Conservation (phyloP, 2,329 filamentous ascomycete species). For the Phyllosticta ampelicida region DNA sequence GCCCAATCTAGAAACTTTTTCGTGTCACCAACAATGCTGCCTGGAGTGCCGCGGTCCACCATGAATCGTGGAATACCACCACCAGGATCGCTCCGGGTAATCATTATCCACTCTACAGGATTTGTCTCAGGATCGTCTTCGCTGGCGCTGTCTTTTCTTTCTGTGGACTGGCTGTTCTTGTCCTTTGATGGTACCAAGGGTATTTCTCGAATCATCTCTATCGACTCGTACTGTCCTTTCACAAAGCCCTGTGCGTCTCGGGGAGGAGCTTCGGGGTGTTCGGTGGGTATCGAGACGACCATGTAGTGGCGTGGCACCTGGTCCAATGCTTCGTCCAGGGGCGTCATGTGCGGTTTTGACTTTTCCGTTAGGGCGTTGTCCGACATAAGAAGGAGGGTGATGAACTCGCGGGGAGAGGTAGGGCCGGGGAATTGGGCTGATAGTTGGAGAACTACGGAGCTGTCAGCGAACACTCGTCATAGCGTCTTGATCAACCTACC, state of each 20-base stretch:
- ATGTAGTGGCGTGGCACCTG: constrained; percentile 60
- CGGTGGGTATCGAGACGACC: constrained; percentile 75
- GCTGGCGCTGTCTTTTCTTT: constrained; percentile 17
- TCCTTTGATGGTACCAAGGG: constrained; percentile 39
- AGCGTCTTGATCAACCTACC: constrained; percentile 30
- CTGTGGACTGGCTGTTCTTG: constrained; percentile 26
- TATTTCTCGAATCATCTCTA: constrained; percentile 83
- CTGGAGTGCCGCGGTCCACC: constrained; percentile 80
- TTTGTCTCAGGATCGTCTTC: constrained; percentile 43
- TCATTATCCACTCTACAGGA: constrained; percentile 84
- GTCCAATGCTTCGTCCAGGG: constrained; percentile 21
- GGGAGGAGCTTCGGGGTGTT: constrained; percentile 61
- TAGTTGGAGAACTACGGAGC: constrained; percentile 61
- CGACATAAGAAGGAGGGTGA: constrained; percentile 65
- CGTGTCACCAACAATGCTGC: constrained; percentile 67
- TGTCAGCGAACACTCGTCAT: neutral
- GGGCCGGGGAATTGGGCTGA: constrained; percentile 86
- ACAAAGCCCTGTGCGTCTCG: constrained; percentile 55
- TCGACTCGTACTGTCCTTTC: constrained; percentile 77
- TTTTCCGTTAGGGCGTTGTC: constrained; percentile 39
- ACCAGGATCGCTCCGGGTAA: constrained; percentile 78
- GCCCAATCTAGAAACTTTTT: constrained; percentile 77
- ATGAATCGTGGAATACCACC: constrained; percentile 82
- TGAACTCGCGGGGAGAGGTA: constrained; percentile 78
- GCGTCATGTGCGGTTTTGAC: constrained; percentile 22